Conservation (phyloP, 768 basidiomycete genomes). For the Termitomyces sp. region DNA sequence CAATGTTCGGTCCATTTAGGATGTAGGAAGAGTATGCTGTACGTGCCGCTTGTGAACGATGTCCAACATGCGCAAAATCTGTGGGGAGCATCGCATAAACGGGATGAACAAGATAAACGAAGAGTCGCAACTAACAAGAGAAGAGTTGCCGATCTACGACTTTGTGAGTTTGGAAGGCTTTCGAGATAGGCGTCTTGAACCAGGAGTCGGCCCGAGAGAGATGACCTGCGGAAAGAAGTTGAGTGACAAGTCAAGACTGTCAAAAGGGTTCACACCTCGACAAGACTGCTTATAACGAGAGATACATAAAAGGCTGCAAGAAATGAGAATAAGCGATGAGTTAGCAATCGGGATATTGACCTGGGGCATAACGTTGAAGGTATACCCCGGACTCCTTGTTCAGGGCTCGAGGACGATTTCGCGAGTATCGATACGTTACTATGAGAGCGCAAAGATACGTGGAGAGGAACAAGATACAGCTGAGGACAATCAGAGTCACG, state of each 20-base stretch:
- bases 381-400: constrained; percentile 47
- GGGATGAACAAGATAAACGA: not conserved
- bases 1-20: constrained; percentile 52
- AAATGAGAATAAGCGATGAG: not conserved
- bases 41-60: constrained; percentile 44
- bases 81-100: not conserved
- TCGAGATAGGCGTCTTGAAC: constrained; percentile 51
- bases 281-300: constrained; percentile 44
- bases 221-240: constrained; percentile 34
- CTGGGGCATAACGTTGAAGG: constrained; percentile 49
- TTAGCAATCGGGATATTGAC: constrained; percentile 28
- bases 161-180: constrained; percentile 45
- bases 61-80: constrained; percentile 67
- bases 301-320: constrained; percentile 39
- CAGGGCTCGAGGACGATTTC: constrained; percentile 41
- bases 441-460: constrained; percentile 51
- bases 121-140: constrained; percentile 38
- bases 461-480: constrained; percentile 23
- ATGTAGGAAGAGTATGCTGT: constrained; percentile 58
- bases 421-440: constrained; percentile 44
- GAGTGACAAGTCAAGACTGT: not conserved
- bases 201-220: constrained; percentile 55
- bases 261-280: constrained; percentile 31
- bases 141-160: constrained; percentile 42
- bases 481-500: constrained; percentile 16